Percentiles rank a stretch among this genome's conserved stretches.
Evolutionary conservation across 2,329 filamentous ascomycete genomes (phyloP).

Genomic region (Tolypocladium inflatum): DNA sequence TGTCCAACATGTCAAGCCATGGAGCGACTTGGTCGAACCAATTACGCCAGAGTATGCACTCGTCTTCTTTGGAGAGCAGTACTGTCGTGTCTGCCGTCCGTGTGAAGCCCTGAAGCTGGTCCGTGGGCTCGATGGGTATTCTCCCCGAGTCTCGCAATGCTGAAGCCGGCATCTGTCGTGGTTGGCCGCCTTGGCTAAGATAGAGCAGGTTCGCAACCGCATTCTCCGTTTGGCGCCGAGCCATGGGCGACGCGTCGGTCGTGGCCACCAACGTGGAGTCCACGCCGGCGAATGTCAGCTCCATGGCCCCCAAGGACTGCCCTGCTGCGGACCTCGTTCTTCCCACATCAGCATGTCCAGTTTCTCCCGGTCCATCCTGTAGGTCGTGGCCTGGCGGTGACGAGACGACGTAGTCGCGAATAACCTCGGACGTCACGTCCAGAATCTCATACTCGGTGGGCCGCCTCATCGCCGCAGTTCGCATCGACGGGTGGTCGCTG

Average conservation of each 20-base stretch:
- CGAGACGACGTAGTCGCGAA: constrained; percentile 22
- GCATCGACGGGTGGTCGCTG: constrained; percentile 23
- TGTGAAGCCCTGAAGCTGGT: constrained; percentile 17
- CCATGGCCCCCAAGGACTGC: neutral
- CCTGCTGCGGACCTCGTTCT: neutral
- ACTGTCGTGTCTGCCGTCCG: constrained; percentile 14
- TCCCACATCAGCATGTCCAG: no score
- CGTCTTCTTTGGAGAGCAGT: constrained; percentile 18
- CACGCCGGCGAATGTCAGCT: neutral
- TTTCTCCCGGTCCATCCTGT: neutral
- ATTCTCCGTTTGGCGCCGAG: constrained; percentile 21
- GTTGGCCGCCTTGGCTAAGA: constrained; percentile 21
- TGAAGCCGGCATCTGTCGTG: neutral
- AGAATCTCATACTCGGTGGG: constrained; percentile 24
- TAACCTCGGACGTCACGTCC: constrained; percentile 25
- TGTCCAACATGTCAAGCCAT: constrained; percentile 45
- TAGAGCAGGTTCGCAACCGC: constrained; percentile 25
- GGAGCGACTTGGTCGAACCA: constrained; percentile 31
- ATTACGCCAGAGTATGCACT: constrained; percentile 28
- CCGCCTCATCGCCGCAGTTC: constrained; percentile 13
- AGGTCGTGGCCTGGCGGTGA: neutral
- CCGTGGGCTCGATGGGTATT: constrained; percentile 12
- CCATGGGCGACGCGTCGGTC: constrained; percentile 9
- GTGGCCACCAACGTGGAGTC: neutral
- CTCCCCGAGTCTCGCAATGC: neutral